Base-by-base conservation (phyloP, 2,329 filamentous ascomycete genomes). In the Amauroascus verrucosus region DNA sequence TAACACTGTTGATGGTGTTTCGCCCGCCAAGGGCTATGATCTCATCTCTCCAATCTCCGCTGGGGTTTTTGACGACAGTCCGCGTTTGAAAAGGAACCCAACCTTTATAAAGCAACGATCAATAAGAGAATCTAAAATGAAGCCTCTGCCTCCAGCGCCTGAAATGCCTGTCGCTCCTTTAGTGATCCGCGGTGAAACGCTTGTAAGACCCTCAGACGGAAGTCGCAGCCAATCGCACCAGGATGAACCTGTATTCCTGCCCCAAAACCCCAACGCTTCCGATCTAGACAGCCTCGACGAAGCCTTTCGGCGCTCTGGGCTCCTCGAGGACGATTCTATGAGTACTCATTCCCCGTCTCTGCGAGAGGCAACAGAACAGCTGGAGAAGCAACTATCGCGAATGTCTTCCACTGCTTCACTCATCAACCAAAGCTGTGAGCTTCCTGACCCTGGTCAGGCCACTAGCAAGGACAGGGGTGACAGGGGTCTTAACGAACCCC, bases 131-230 rank as follows among this genome's bases (percentile, higher is more conserved):
- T 52, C 65, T 18, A 66, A 60, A 53, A 69, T 72, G 51, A 73
- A 73, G 48, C 69, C 70, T 6, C 62, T 73, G 4, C 71, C 71
- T 14, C 61, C 64, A 4, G 67, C 67, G 20, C 70, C 70, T 24
- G 59, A 61, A 1, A 61, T 65, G 35, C 58, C 60, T 47, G 51
- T 67, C 43, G 58, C 61, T 5, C 67, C 66, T n/a, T 54, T 66
- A 2, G 55, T 60, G 7, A 58, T 64, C 37, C 63, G 61, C 18
- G 61, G 53, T 37, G 56, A 46, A 11, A 49, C 26, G 32, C 14
- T 40, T 35, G 33, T 45, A 45, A 20, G n/a, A 30, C 11, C 37
- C 3, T 26, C 14, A 1, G 47, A 49, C 8, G 16, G 13, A 8
- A 35, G n/a, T 37, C 8, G 18, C 16, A 2, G 9, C n/a, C 13